A percentile compares a stretch with the other conserved stretches of the same genome.
phyloP scores from a whole-genome alignment of 306 rosid genomes.

The Coriaria nepalensis region DNA sequence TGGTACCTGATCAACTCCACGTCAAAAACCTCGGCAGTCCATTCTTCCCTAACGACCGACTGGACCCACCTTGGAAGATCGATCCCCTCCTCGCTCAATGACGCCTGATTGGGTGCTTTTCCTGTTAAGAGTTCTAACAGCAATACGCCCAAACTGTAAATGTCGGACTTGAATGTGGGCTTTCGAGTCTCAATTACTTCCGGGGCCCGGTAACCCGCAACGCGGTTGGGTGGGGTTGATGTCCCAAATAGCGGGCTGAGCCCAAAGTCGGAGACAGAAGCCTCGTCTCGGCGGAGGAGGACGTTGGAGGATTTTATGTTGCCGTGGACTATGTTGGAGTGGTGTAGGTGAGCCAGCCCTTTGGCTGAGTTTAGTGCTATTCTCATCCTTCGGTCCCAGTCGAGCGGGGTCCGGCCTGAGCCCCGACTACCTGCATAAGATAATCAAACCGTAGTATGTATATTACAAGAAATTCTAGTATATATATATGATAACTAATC shows the following conservation, averaged over 20 bases:
- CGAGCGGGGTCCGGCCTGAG: constrained; percentile 83
- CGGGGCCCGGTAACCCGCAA: constrained; percentile 86
- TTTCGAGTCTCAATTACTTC: constrained; percentile 69
- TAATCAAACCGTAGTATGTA: no score
- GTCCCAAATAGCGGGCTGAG: constrained; percentile 59
- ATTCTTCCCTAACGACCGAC: constrained; percentile 90
- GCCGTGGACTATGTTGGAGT: constrained; percentile 77
- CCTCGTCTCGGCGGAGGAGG: constrained; percentile 63
- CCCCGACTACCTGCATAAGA: constrained; percentile 71
- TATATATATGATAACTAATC: not conserved
- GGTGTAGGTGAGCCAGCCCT: constrained; percentile 75
- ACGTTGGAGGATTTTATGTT: constrained; percentile 84
- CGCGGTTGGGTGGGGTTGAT: constrained; percentile 54
- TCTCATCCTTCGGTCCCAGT: constrained; percentile 86
- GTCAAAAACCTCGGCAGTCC: constrained; percentile 98
- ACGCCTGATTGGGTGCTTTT: constrained; percentile 91
- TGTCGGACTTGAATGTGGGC: constrained; percentile 76
- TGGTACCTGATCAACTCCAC: constrained; percentile 87
- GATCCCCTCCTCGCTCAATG: constrained; percentile 82
- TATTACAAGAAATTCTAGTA: constrained; percentile 8
- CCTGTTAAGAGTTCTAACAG: constrained; percentile 82
- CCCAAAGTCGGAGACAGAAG: constrained; percentile 65
- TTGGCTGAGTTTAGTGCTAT: constrained; percentile 62
- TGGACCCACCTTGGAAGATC: constrained; percentile 98
- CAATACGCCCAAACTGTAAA: constrained; percentile 85